phyloP scores from a whole-genome alignment of 805 yeast genomes.

The Nematodospora valgi region DNA sequence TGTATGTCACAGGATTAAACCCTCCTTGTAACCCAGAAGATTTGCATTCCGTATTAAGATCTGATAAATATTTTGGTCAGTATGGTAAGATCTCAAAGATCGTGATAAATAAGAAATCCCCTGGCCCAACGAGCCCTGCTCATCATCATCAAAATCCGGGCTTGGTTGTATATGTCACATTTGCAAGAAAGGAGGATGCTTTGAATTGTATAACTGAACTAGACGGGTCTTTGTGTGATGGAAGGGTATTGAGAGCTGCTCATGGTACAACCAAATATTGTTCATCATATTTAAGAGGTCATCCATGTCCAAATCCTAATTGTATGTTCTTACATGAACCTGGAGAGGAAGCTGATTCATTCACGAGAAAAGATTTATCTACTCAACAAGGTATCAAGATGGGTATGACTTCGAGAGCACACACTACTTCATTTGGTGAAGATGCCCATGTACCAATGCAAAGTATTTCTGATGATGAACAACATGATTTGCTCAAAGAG shows the following conservation, averaged over 20 bases:
- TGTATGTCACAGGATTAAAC: constrained; percentile 91
- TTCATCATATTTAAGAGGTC: constrained; percentile 91
- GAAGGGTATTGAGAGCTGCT: constrained; percentile 86
- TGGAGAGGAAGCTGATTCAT: constrained; percentile 98
- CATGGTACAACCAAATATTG: constrained; percentile 99
- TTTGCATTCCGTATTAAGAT: constrained; percentile 72
- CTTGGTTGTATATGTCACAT: constrained; percentile 93
- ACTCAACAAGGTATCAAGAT: constrained; percentile 68
- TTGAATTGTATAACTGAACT: constrained; percentile 88
- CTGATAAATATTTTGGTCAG: constrained; percentile 97
- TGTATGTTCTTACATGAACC: constrained; percentile 99
- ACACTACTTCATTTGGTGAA: constrained; percentile 6
- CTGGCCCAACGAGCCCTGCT: constrained; percentile 31
- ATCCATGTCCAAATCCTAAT: constrained; percentile 95
- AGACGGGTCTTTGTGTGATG: constrained; percentile 91
- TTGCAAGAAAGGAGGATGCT: constrained; percentile 91
- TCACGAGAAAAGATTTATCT: constrained; percentile 82
- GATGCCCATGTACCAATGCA: constrained; percentile 10
- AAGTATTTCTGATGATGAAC: constrained; percentile 16
- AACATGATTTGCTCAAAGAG: constrained; percentile 18
- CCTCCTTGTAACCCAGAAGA: constrained; percentile 83
- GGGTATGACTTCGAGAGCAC: constrained; percentile 30
- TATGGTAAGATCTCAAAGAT: constrained; percentile 93
- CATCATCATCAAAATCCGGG: constrained; percentile 61
- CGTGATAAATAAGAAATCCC: constrained; percentile 80